A percentile compares a stretch with the other conserved stretches of the same genome.
Evolutionary conservation across 768 basidiomycete species (phyloP).

Genomic region (Lactarius evosmus): DNA sequence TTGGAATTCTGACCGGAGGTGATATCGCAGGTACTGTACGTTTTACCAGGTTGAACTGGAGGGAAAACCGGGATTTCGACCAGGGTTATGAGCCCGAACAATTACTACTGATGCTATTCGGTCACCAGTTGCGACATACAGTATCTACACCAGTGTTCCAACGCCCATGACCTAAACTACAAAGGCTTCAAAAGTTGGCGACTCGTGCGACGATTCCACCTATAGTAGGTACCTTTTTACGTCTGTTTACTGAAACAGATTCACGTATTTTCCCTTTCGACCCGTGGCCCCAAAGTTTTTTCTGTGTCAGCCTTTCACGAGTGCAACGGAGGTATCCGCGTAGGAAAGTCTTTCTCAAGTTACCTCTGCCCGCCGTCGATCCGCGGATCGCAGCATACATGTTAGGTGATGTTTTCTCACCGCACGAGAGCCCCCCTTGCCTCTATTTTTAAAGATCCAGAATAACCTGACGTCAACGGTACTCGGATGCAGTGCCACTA

Average conservation of each 20-base stretch:
- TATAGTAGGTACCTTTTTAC: conserved; percentile 1
- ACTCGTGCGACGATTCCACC: neutral
- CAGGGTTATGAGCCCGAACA: neutral
- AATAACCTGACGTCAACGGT: neutral
- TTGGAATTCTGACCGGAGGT: neutral
- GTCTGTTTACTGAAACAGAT: neutral
- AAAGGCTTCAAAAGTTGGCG: conserved; percentile 3
- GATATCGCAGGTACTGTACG: neutral
- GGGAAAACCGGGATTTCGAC: neutral
- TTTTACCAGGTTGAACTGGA: neutral
- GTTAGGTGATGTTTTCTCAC: too few species aligned
- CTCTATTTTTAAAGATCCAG: too few species aligned
- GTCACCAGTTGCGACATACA: too few species aligned
- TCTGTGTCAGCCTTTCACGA: neutral
- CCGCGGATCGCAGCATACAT: too few species aligned
- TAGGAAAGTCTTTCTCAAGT: too few species aligned
- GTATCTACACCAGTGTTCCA: too few species aligned
- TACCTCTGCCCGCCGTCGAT: too few species aligned
- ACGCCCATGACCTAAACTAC: neutral
- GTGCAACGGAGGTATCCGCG: neutral
- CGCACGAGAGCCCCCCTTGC: too few species aligned
- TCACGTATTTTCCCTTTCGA: neutral
- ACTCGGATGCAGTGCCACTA: neutral
- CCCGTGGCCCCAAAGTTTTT: neutral
- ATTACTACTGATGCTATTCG: too few species aligned